A percentile compares a stretch with the other conserved stretches of the same genome.
phyloP scores from a whole-genome alignment of 148 eudicot species.

The Dianthus caryophyllus region DNA sequence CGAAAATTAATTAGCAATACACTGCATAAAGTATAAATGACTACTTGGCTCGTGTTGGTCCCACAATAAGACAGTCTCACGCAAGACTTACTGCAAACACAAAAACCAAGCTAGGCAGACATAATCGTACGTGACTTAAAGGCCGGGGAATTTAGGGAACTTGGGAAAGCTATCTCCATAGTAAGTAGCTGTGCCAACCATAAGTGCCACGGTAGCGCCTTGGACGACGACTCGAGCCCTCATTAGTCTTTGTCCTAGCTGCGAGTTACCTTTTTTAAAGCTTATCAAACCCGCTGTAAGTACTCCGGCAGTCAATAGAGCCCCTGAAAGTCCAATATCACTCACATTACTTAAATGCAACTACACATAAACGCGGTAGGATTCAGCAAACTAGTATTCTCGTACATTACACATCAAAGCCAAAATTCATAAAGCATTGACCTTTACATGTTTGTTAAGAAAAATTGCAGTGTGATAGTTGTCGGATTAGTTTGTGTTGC shows the following conservation, averaged over 20 bases:
- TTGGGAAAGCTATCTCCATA: conserved; percentile 66
- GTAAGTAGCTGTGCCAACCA: conserved; percentile 30
- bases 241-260: conserved; percentile 83
- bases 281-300: conserved; percentile 87
- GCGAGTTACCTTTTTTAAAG: conserved; percentile 75
- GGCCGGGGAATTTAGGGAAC: conserved; percentile 39
- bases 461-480: background rate
- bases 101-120: too few relatives aligned
- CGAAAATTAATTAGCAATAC: too few relatives aligned
- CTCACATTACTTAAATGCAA: background rate
- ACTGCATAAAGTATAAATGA: too few relatives aligned
- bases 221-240: conserved; percentile 88
- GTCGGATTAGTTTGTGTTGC: too few relatives aligned
- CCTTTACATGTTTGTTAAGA: too few relatives aligned
- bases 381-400: too few relatives aligned
- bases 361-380: background rate
- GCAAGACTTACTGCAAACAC: too few relatives aligned
- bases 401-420: background rate
- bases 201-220: conserved; percentile 87
- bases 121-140: conserved; percentile 6
- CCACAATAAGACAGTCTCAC: too few relatives aligned
- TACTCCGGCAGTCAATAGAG: conserved; percentile 30
- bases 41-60: too few relatives aligned
- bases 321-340: background rate
- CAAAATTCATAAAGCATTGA: too few relatives aligned